phyloP scores from a whole-genome alignment of 371 early-diverging fungal genomes.

The Mucor saturninus region DNA sequence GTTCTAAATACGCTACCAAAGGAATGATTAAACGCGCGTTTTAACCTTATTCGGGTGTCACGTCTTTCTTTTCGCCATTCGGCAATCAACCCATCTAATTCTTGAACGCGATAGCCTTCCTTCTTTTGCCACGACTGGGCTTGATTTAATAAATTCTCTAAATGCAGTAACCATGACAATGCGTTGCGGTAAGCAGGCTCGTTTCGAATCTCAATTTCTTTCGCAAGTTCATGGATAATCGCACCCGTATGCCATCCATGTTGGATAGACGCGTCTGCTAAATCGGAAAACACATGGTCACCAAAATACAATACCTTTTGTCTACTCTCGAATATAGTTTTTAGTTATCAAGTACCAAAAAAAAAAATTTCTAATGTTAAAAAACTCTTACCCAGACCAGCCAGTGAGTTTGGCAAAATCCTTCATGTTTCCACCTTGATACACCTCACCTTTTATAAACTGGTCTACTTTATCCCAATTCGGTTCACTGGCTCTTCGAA shows the following conservation, averaged over 20 bases:
- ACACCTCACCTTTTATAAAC: slow-evolving; percentile 65
- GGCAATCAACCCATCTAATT: slow-evolving; percentile 47
- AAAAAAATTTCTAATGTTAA: no score
- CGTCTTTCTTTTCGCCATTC: slow-evolving; percentile 58
- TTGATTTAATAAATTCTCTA: slow-evolving; percentile 61
- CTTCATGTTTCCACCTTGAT: slow-evolving; percentile 65
- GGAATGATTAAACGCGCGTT: slow-evolving; percentile 59
- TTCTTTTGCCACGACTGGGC: slow-evolving; percentile 52
- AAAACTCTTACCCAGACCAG: slow-evolving; percentile 42
- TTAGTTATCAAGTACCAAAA: no score
- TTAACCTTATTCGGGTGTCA: slow-evolving; percentile 47
- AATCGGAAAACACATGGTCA: slow-evolving; percentile 71
- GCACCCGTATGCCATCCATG: slow-evolving; percentile 78
- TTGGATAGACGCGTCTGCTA: slow-evolving; percentile 66
- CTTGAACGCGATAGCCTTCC: slow-evolving; percentile 29
- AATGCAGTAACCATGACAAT: slow-evolving; percentile 56
- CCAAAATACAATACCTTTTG: slow-evolving; percentile 72
- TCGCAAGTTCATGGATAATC: slow-evolving; percentile 64
- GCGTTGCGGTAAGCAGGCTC: slow-evolving; percentile 56
- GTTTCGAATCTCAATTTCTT: slow-evolving; percentile 61
- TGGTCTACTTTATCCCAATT: slow-evolving; percentile 58
- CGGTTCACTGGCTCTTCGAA: slow-evolving; percentile 51
- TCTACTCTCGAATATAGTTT: slow-evolving; percentile 17
- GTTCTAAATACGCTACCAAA: slow-evolving; percentile 75
- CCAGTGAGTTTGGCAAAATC: slow-evolving; percentile 65